These are phyloP conservation scores for Oryza punctata DNA, from an alignment of 176 grass and related monocot genomes.

Conservation along the genomic window DNA sequence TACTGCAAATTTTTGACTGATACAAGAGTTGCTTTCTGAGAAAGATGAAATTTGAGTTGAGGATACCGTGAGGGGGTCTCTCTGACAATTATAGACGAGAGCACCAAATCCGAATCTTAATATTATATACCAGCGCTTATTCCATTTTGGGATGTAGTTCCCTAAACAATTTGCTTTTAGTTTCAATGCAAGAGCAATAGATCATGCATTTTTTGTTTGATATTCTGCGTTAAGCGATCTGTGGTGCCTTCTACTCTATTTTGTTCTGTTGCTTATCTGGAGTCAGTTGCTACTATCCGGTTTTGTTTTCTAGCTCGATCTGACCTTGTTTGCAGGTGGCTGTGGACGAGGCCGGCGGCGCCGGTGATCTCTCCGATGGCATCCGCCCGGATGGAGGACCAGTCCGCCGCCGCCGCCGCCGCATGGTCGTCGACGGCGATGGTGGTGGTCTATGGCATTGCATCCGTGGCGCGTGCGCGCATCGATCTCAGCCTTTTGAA, in stretches of 20 bases:
- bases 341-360: no score
- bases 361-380: no score
- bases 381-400: no score
- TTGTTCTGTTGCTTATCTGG: neutral
- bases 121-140: neutral
- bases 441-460: no score
- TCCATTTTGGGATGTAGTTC: constrained; percentile 31
- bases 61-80: neutral
- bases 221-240: no score
- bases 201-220: neutral
- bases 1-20: constrained; percentile 60
- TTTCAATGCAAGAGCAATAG: constrained; percentile 25
- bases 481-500: no score
- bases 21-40: constrained; percentile 29
- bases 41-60: constrained; percentile 23
- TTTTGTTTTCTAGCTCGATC: neutral
- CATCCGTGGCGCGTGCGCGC: no score
- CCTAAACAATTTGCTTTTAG: constrained; percentile 30
- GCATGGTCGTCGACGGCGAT: no score
- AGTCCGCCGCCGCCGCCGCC: no score
- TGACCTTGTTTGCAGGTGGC: neutral
- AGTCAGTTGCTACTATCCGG: neutral
- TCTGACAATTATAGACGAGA: constrained; percentile 28
- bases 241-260: no score
- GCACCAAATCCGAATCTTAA: constrained; percentile 9